Base-by-base conservation (phyloP, 345 rosid species). In the Cardamine resedifolia region DNA sequence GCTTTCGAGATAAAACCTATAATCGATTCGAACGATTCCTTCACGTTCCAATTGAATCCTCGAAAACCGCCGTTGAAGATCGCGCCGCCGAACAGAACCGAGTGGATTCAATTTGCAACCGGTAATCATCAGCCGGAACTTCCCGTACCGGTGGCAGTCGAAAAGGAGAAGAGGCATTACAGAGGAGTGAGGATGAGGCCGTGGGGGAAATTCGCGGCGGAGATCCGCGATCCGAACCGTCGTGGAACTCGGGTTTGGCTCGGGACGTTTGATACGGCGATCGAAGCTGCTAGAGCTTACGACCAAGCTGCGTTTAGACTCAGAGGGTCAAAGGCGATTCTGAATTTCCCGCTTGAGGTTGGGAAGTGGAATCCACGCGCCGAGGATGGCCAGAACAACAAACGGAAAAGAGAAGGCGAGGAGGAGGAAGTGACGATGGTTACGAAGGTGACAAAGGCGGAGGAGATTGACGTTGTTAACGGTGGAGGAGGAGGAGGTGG, bases 181-280 rank as follows among this genome's bases (percentile, higher is more conserved):
- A 86, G 98, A 80, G 98, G 98, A n/a, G 97, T 93, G 59, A 80
- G 97, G 64, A 83, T 68, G 73, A 80, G 97, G 79, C 96, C 98
- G 38, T 93, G 98, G 98, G 98, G 98, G 3, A 93, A 90, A 78
- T 93, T 81, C 78, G 98, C 97, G 3, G 97, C 98, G 44, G 98
- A 93, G 89, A 93, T 93, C 72, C 82, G 98, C 7, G 98, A 93
- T 59, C 98, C 98, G 4, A 85, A 62, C 78, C 77, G 84, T 66
- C 90, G 79, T 28, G 91, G 98, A 18, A 63, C 92, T 2, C 81
- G 98, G 0, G 58, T 89, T 38, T 93, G 98, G 98, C 87, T 93
- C 0, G 98, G 98, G 72, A 93, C 98, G 14, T 93, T 83, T 58
- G 84, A 89, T 20, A 82, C 88, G 1, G 87, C 87, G 10, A 66